Conservation (phyloP, 768 basidiomycete species). For the Calocybe gangraenosa region DNA sequence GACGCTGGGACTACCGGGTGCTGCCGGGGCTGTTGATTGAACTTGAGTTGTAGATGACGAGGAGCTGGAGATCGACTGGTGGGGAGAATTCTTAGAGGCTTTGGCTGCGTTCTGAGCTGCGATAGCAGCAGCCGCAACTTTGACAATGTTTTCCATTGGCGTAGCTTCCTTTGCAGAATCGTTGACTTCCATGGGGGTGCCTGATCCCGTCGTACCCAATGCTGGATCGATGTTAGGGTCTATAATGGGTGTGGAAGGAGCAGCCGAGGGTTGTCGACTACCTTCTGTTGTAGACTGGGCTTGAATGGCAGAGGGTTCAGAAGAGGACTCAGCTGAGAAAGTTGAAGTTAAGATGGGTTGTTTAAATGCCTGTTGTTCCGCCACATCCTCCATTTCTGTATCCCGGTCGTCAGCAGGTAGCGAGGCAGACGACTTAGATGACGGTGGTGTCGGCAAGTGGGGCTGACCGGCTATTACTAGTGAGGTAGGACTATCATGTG, state of each 20-base stretch:
- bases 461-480: too few species aligned
- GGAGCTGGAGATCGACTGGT: background rate
- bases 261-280: background rate
- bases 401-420: background rate
- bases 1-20: conserved; percentile 2
- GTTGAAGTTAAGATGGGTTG: conserved; percentile 4
- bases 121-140: conserved; percentile 33
- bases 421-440: background rate
- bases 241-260: background rate
- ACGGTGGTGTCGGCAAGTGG: too few species aligned
- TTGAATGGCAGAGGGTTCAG: background rate
- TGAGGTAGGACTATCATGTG: too few species aligned
- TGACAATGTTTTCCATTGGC: conserved; percentile 32
- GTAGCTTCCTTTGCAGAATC: conserved; percentile 11
- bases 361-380: background rate
- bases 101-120: conserved; percentile 26
- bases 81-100: conserved; percentile 2
- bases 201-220: conserved; percentile 8
- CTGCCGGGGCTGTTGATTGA: conserved; percentile 4
- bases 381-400: background rate
- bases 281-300: background rate
- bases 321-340: background rate
- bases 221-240: conserved; percentile 17
- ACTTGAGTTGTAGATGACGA: conserved; percentile 7
- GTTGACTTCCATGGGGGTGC: background rate